Evolutionary conservation across 805 yeast genomes (phyloP).

Genomic region (Nakazawaea ishiwadae): DNA sequence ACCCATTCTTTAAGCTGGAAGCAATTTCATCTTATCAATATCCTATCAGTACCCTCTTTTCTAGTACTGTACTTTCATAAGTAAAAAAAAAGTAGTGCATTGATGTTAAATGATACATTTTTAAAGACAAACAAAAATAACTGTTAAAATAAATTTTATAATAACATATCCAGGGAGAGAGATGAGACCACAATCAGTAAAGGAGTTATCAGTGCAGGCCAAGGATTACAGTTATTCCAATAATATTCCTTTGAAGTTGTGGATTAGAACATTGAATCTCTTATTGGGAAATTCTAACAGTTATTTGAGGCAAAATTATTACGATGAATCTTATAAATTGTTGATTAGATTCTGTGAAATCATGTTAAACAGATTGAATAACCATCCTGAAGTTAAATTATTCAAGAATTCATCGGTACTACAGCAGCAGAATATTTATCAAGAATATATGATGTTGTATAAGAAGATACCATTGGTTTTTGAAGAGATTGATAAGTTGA

Average conservation of each 20-base stretch:
- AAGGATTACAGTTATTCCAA: slow-evolving; percentile 48
- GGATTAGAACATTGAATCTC: slow-evolving; percentile 50
- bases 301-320: slow-evolving; percentile 36
- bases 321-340: slow-evolving; percentile 48
- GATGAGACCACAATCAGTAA: slow-evolving; percentile 15
- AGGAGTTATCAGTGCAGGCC: slow-evolving; percentile 42
- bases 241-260: slow-evolving; percentile 43
- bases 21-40: too few relatives aligned
- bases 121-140: too few relatives aligned
- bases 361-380: slow-evolving; percentile 39
- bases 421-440: slow-evolving; percentile 20
- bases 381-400: slow-evolving; percentile 38
- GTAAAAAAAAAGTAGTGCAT: too few relatives aligned
- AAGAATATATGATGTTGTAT: slow-evolving; percentile 21
- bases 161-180: too few relatives aligned
- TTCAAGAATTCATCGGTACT: slow-evolving; percentile 20
- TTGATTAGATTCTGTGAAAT: slow-evolving; percentile 58
- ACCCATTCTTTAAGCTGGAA: too few relatives aligned
- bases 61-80: too few relatives aligned
- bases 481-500: slow-evolving; percentile 26
- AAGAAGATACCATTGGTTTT: slow-evolving; percentile 21
- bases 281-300: slow-evolving; percentile 42
- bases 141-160: too few relatives aligned
- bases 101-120: too few relatives aligned
- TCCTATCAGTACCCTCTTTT: too few relatives aligned